Evolutionary conservation across 2,329 filamentous ascomycete genomes (phyloP), one percentile per base, ranked within the genome.

Genomic region (Colletotrichum spaethianum): DNA sequence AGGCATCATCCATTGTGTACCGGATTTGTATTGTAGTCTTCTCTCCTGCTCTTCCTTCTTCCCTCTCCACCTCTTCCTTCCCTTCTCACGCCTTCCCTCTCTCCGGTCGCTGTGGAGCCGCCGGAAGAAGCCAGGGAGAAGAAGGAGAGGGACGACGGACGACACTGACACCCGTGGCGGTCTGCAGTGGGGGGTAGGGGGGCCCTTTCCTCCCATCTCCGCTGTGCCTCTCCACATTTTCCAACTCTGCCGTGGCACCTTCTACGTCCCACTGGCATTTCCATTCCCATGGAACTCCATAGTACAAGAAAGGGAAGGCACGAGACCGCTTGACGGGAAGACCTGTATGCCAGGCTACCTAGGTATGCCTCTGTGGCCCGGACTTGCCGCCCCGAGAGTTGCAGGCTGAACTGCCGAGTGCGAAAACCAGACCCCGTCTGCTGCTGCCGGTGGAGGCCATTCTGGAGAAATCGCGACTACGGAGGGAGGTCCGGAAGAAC

Each of bases 151-250:
- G 65, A 68, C 56, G 40, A 61, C 50, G 52, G 40, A 61, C 50
- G 52, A 62, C 31, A 42, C 23, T 31, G 50, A 40, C n/a, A 52
- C 60, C 46, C 23, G 44, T 50, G 31, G 44, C 44, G 44, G 60
- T 63, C 44, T 52, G 42, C n/a, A 23, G 40, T 26, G 28, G 52
- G 65, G 28, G 23, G 31, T 7, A 8, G 44, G 50, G 48, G 48
- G 48, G 26, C 48, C 23, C 36, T 36, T 55, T 38, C 61, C 50
- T 26, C 28, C 16, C 52, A 40, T 55, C 33, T 52, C 55, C 23
- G 23, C 48, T 44, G 18, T 67, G 46, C 20, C 57, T 62, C 68
- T 55, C 68, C 65, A 63, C 36, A 68, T 52, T 63, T 68, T 42
- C 59, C 57, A 56, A 69, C 59, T 69, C 57, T 67, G 60, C 53